These are phyloP conservation scores for Penicillium frequentans DNA, from an alignment of 2,329 filamentous ascomycete species.

Conservation along the genomic window DNA sequence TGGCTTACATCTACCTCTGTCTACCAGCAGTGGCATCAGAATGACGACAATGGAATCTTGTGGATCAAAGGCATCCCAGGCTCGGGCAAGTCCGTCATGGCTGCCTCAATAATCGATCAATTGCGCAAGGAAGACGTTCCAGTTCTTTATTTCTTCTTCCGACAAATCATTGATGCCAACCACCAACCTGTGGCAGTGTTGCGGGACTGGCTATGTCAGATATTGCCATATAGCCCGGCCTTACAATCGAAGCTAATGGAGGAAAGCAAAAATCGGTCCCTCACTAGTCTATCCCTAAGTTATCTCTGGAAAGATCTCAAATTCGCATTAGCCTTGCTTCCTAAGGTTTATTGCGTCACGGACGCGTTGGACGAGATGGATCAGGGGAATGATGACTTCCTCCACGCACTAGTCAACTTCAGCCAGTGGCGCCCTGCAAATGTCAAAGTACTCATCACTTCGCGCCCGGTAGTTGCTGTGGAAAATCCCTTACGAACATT, in stretches of 20 bases:
- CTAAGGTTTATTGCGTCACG: constrained; percentile 39
- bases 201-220: constrained; percentile 11
- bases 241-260: constrained; percentile 1
- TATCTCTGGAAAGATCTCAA: constrained; percentile 1
- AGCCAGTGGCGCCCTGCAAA: constrained; percentile 29
- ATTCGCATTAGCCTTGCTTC: background rate
- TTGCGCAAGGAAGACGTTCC: constrained; percentile 3
- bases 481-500: constrained; percentile 32
- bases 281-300: background rate
- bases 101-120: constrained; percentile 14
- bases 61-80: constrained; percentile 26
- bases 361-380: constrained; percentile 54
- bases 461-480: constrained; percentile 37
- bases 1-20: constrained; percentile 14
- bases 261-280: background rate
- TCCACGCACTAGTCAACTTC: constrained; percentile 28
- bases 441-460: constrained; percentile 48
- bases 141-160: constrained; percentile 22
- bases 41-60: constrained; percentile 7
- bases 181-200: constrained; percentile 10
- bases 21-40: constrained; percentile 13
- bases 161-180: constrained; percentile 21
- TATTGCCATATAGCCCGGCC: constrained; percentile 6
- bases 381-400: constrained; percentile 34
- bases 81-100: constrained; percentile 25